These are phyloP conservation scores for Syncephalastrum racemosum DNA, from an alignment of 371 early-diverging fungal species.

Conservation along the genomic window DNA sequence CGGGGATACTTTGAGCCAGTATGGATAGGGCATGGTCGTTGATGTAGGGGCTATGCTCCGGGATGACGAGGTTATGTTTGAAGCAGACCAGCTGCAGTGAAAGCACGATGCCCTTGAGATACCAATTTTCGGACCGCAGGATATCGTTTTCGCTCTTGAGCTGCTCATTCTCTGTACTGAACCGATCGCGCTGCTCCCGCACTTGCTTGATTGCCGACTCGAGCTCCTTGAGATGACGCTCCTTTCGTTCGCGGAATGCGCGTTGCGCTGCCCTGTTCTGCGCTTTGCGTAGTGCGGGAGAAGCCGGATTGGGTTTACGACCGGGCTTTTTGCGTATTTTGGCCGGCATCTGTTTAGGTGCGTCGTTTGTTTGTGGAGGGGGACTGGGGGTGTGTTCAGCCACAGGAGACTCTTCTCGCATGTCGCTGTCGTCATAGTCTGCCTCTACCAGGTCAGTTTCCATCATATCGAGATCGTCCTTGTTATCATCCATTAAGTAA, in stretches of 20 bases:
- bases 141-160: constrained; percentile 53
- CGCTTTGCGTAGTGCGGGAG: constrained; percentile 73
- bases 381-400: no score
- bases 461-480: no score
- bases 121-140: constrained; percentile 65
- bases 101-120: constrained; percentile 55
- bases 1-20: constrained; percentile 43
- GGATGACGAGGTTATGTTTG: constrained; percentile 46
- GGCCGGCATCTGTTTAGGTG: constrained; percentile 16
- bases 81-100: constrained; percentile 53
- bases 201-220: constrained; percentile 68
- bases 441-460: no score
- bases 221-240: constrained; percentile 66
- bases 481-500: no score
- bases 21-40: constrained; percentile 42
- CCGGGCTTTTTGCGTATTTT: constrained; percentile 77
- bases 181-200: constrained; percentile 55
- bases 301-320: constrained; percentile 78
- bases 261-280: constrained; percentile 85
- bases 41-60: constrained; percentile 45
- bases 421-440: no score
- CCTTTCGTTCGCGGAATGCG: constrained; percentile 82
- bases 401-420: no score
- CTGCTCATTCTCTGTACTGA: constrained; percentile 50
- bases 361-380: neutral